Base-by-base conservation (phyloP, 306 rosid genomes). In the Sicyos baderoa region DNA sequence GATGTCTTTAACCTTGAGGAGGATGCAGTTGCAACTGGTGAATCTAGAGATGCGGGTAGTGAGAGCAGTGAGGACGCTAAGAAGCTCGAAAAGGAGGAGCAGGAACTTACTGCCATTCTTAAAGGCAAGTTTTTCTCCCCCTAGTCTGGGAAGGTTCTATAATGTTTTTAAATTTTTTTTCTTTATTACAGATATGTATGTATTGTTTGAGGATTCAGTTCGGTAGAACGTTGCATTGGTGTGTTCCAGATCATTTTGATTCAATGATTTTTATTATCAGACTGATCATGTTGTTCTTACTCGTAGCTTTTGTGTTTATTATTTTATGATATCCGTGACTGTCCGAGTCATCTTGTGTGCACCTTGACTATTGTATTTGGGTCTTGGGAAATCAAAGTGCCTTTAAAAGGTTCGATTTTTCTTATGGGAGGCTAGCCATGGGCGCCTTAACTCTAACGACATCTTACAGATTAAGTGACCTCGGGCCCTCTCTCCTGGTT, bases 81-180 rank as follows among this genome's bases (percentile, higher is more conserved):
- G 53, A 68, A 17, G 25, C 69, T 18, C 40, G 72, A 84, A 86
- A 78, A 40, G 68, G 91, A 88, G 77, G 87, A 88, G 82, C 74
- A 82, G 56, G 89, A 74, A 59, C 95, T 93, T 55, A 82, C 77
- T 82, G 77, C 77, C 9, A 14, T 89, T 9, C 75, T 89, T 54
- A 84, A 88, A 81, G 97, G 98, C 88, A 60, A 11, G 54, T 8
- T 44, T 5, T 40, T 42, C 35, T 17, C 48, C 50, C 22, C 49
- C 18, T 49, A 15, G 37, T 22, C 12, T 22, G 37, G 7, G 27
- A 18, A 45, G 27, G 40, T 49, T 69, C 12, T 0, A 6, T 69
- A 29, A 25, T 8, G 25, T 8, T 17, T n/a, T n/a, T n/a, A n/a
- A n/a, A n/a, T n/a, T n/a, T n/a, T n/a, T n/a, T n/a, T 65, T 5